Conservation (phyloP, 305 asterid genomes). For the Solanum hybrid region DNA sequence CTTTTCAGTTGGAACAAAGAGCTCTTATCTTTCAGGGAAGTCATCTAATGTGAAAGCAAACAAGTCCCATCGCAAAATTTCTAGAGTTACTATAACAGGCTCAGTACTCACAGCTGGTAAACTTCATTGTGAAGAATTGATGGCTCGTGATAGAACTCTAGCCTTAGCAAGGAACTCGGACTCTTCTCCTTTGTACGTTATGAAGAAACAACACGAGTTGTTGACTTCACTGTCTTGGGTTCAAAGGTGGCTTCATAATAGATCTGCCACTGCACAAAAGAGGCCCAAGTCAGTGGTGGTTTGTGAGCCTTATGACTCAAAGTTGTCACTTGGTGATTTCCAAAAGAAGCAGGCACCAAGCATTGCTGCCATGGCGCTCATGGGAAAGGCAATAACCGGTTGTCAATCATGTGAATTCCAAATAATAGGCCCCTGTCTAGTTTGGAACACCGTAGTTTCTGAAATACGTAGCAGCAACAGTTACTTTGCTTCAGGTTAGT, state of each 20-base stretch:
- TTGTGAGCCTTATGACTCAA: constrained; percentile 36
- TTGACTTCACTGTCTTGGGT: constrained; percentile 55
- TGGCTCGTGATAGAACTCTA: constrained; percentile 4
- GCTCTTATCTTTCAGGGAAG: constrained; percentile 18
- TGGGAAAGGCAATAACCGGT: constrained; percentile 66
- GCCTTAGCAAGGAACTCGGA: constrained; percentile 9
- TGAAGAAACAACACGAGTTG: constrained; percentile 11
- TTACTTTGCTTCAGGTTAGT: not conserved
- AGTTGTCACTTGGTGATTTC: constrained; percentile 22
- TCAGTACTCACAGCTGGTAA: constrained; percentile 18
- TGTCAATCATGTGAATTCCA: constrained; percentile 37
- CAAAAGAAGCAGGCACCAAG: constrained; percentile 58
- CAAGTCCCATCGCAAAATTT: constrained; percentile 6
- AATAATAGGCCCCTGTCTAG: constrained; percentile 41
- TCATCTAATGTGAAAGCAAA: constrained; percentile 18
- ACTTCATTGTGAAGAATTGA: constrained; percentile 14
- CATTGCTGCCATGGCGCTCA: constrained; percentile 72
- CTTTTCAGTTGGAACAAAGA: constrained; percentile 29
- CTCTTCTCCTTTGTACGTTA: not conserved
- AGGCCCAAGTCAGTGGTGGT: constrained; percentile 17
- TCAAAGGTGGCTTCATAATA: constrained; percentile 45
- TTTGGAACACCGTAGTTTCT: constrained; percentile 50
- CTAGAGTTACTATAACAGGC: constrained; percentile 10
- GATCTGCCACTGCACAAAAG: constrained; percentile 9
- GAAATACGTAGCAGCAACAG: constrained; percentile 4